Base-by-base conservation (phyloP, 1,139 yeast species). In the Sugiyamaella grinbergsii region DNA sequence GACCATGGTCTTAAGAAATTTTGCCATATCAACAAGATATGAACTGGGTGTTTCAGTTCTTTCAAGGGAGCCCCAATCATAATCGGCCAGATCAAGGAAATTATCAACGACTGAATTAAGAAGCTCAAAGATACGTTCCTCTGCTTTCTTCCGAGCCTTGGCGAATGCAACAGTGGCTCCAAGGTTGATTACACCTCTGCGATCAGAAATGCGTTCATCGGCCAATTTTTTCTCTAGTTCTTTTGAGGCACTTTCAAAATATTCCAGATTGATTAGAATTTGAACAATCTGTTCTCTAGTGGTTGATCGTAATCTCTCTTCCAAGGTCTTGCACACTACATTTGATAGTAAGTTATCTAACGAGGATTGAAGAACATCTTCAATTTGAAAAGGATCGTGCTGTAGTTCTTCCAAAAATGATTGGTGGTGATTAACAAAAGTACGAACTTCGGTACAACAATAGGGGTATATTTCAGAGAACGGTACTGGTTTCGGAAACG, bases 211-310 rank as follows among this genome's bases (percentile, higher is more conserved):
- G 11, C 69, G 62, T 37, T 56, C 62, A 15, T 67, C 74, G 72
- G 53, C 56, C 37, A 59, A 65, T 50, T 60, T 55, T 22, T 61
- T 60, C n/a, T 76, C 76, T 55, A 79, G 62, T 53, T 77, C 78
- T 32, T 64, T 62, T 0, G 82, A 72, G 22, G 83, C 81, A 40
- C 70, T 71, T 42, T 85, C 77, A 66, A 91, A 91, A 68, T 88
- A 89, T 62, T 93, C 97, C 62, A 91, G 73, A 65, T 93, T 90
- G 53, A 94, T 84, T 58, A 87, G 76, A 59, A 89, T 88, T 69
- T 93, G 98, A 0, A 96, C 87, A 39, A 90, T 80, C 58, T 90
- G 90, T 68, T 93, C 98, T 65, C 95, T 86, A 54, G 90, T 85
- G 24, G 84, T 81, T 1, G 67, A 77, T 59, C 81, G 76, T 34